These are phyloP conservation scores for Hypoxylon trugodes DNA, from an alignment of 495 filamentous ascomycete species.

Conservation along the genomic window DNA sequence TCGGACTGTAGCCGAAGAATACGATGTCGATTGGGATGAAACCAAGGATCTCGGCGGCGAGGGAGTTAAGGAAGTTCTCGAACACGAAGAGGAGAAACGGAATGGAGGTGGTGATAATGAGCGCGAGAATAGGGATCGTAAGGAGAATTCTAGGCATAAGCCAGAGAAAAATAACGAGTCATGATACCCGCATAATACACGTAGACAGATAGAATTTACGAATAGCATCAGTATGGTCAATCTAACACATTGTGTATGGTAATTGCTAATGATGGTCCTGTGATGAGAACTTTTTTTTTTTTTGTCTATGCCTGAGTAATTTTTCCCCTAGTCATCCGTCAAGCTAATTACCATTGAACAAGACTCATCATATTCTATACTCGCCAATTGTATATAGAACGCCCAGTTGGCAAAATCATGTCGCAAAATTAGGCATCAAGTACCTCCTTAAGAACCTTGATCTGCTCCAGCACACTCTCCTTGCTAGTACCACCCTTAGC, in stretches of 20 bases:
- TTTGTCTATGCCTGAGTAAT: constrained; percentile 24
- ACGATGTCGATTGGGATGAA: constrained; percentile 96
- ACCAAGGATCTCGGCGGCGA: constrained; percentile 76
- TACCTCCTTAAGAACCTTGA: constrained; percentile 70
- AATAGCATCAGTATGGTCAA: too few relatives aligned
- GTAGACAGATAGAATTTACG: constrained; percentile 24
- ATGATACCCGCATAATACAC: constrained; percentile 30
- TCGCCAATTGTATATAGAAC: background rate
- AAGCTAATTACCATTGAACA: background rate
- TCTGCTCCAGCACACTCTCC: constrained; percentile 78
- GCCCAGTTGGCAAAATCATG: background rate
- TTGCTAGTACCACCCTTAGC: constrained; percentile 85
- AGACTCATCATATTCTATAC: background rate
- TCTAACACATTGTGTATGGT: background rate
- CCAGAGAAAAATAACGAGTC: constrained; percentile 41
- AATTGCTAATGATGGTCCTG: too few relatives aligned
- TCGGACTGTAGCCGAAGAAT: constrained; percentile 81
- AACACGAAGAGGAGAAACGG: constrained; percentile 65
- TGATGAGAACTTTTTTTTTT: constrained; percentile 26
- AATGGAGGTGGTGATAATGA: constrained; percentile 46
- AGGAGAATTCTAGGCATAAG: constrained; percentile 56
- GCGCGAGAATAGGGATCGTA: constrained; percentile 58
- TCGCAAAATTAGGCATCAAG: constrained; percentile 34
- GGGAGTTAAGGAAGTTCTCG: constrained; percentile 74
- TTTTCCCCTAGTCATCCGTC: background rate